phyloP scores from a whole-genome alignment of 1,139 yeast genomes.

The Debaryomycetaceae sp. region DNA sequence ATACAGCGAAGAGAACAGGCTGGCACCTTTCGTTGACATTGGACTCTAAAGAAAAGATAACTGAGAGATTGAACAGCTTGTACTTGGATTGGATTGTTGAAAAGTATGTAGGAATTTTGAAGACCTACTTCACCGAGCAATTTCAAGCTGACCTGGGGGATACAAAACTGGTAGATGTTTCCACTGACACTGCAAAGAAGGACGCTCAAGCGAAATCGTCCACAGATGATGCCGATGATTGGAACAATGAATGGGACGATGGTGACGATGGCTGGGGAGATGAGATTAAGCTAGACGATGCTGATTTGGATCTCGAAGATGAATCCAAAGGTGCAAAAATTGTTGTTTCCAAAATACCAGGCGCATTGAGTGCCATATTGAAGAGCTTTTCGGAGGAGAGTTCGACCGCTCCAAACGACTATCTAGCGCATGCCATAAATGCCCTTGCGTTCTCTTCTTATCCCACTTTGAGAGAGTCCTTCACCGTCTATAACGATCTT shows the following conservation, averaged over 20 bases:
- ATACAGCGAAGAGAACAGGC: constrained; percentile 17
- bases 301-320: constrained; percentile 7
- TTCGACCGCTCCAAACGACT: constrained; percentile 2
- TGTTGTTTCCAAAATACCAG: constrained; percentile 17
- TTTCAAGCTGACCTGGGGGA: constrained; percentile 7
- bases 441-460: constrained; percentile 32
- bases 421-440: constrained; percentile 22
- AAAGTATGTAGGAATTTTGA: constrained; percentile 21
- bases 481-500: constrained; percentile 35
- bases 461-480: constrained; percentile 31
- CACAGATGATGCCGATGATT: constrained; percentile 9
- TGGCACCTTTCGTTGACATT: constrained; percentile 30
- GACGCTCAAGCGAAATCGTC: constrained; percentile 11
- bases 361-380: constrained; percentile 16
- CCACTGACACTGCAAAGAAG: constrained; percentile 4
- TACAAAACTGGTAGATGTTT: constrained; percentile 7
- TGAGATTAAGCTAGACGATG: constrained; percentile 8
- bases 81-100: constrained; percentile 31
- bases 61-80: constrained; percentile 24
- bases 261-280: constrained; percentile 9
- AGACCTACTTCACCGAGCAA: constrained; percentile 7
- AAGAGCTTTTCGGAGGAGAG: constrained; percentile 16
- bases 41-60: constrained; percentile 11
- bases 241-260: constrained; percentile 8
- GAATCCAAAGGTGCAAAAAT: constrained; percentile 11